These are phyloP conservation scores for Phytophthora sp. DNA, from an alignment of 352 stramenopile genomes.

Conservation along the genomic window DNA sequence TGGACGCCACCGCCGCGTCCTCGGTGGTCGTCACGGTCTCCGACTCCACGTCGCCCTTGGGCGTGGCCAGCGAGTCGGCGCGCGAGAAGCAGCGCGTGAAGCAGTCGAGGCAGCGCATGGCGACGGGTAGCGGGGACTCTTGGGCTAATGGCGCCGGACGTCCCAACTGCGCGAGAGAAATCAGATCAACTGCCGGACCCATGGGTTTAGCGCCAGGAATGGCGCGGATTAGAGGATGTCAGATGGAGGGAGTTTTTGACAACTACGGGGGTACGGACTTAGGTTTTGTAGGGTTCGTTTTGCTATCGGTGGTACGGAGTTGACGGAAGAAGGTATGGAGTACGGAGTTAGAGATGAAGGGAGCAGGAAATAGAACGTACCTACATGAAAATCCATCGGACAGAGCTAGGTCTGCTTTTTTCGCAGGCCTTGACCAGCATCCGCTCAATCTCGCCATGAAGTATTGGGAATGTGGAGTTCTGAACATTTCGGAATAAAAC, in stretches of 20 bases:
- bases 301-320: neutral
- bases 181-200: slow-evolving; percentile 20
- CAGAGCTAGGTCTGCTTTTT: too few species aligned
- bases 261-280: neutral
- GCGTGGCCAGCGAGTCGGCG: slow-evolving; percentile 22
- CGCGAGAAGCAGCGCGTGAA: slow-evolving; percentile 59
- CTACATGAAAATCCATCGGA: slow-evolving; percentile 23
- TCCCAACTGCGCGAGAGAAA: slow-evolving; percentile 23
- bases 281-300: too few species aligned
- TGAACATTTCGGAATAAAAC: too few species aligned
- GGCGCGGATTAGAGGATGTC: neutral
- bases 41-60: slow-evolving; percentile 23
- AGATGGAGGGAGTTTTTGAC: neutral
- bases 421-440: too few species aligned
- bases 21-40: slow-evolving; percentile 12
- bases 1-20: slow-evolving; percentile 13
- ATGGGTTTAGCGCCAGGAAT: neutral
- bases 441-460: too few species aligned
- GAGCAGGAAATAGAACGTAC: neutral
- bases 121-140: neutral
- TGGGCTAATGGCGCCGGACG: slow-evolving; percentile 1
- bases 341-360: neutral
- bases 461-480: too few species aligned
- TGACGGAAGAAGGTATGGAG: neutral
- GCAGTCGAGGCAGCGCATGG: slow-evolving; percentile 75